Percentiles rank a stretch among this genome's conserved stretches.
These are phyloP conservation scores for Nicotiana rustica DNA, from an alignment of 305 asterid genomes.

Conservation along the genomic window DNA sequence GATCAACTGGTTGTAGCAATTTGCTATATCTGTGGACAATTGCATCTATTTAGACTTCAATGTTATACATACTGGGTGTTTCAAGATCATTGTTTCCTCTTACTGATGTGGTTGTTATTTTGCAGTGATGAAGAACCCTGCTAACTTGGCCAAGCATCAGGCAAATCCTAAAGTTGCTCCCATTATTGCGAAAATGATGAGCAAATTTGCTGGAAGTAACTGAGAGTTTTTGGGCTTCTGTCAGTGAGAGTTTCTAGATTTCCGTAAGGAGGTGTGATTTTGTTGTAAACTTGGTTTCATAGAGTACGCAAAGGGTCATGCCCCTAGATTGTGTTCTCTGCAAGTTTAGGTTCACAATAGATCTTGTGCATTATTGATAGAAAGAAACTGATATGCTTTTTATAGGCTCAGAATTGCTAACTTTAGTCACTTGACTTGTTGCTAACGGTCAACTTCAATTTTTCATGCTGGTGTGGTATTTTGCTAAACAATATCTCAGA, in stretches of 20 bases:
- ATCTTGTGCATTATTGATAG: background rate
- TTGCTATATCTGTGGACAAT: too few species aligned
- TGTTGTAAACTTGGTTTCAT: constrained; percentile 13
- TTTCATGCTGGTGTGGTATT: background rate
- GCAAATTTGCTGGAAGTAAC: constrained; percentile 67
- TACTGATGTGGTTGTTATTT: constrained; percentile 32
- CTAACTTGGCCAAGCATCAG: constrained; percentile 89
- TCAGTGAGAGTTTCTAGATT: background rate
- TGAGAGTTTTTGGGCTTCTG: constrained; percentile 35
- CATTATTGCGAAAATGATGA: constrained; percentile 80
- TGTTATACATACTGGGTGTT: background rate
- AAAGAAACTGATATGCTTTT: background rate
- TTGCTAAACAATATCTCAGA: background rate
- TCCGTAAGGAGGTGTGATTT: background rate
- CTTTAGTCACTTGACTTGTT: background rate
- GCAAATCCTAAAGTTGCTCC: constrained; percentile 93
- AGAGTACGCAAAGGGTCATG: background rate
- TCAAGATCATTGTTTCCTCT: background rate
- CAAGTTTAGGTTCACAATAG: constrained; percentile 3
- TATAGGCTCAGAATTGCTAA: background rate
- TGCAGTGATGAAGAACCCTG: constrained; percentile 94
- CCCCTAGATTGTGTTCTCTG: background rate
- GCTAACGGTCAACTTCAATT: background rate
- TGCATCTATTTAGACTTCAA: background rate
- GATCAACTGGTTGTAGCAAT: background rate